Base-by-base conservation (phyloP, 139 green algal species). In the Chlorella sp. region DNA sequence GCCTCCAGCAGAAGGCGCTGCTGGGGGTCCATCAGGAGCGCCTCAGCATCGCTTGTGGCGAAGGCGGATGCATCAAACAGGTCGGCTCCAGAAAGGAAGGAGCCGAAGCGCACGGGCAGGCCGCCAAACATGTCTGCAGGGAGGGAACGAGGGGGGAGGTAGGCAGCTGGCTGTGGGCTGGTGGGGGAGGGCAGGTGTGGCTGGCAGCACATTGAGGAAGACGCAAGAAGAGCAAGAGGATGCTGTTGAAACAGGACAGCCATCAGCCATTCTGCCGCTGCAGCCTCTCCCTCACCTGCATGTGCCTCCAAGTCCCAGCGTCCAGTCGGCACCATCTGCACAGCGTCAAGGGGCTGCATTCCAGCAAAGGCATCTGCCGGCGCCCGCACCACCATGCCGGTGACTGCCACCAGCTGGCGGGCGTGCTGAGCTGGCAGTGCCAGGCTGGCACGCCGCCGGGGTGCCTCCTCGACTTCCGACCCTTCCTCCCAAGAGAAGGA, bases 1-100 rank as follows among this genome's bases (percentile, higher is more conserved):
- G 85, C 83, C 84, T 98, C 96, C 42, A 98, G 76, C 73, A 98
- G 92, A 82, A 98, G 89, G 75, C 96, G 92, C 91, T 98, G 96
- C 90, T 98, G 96, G 5, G 96, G 95, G 88, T 98, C 96, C 90
- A 98, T 94, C 7, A 96, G 84, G 5, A 61, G 57, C 21, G 89
- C 95, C 86, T 98, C 95, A 1, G 91, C 81, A 22, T 89, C 89
- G 22, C 92, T 89, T 16, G 97, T 78, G 19, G 92, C 92, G 66
- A 97, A 93, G 32, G 89, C 80, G 26, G 39, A 22, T 5, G 89
- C 75, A 68, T 98, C 96, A 90, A 96, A 98, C 22, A 77, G 30
- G 36, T 93, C 93, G 21, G 94, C 84, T 0, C 64, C 89, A 5
- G 88, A 42, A 15, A 95, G 85, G 80, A 88, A 93, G 66, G 79